Base-by-base conservation (phyloP, 1,139 yeast species). In the Candida sp. region DNA sequence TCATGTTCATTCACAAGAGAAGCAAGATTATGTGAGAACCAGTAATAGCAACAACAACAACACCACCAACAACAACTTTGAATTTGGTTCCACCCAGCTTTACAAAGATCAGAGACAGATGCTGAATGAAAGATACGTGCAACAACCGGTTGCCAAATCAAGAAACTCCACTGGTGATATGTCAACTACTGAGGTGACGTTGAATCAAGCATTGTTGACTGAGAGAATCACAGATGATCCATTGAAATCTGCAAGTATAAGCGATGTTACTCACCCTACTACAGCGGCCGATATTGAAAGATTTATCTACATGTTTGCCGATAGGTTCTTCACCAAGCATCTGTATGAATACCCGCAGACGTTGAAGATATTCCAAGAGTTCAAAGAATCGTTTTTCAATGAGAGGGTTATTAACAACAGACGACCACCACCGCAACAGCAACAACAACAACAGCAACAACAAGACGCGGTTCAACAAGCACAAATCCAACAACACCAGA, bases 261-360 rank as follows among this genome's bases (percentile, higher is more conserved):
- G 49, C 22, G 53, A 55, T 38, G 60, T 54, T 50, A 58, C 34
- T 23, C 52, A 50, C 34, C 56, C 60, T 25, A 68, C 75, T n/a
- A 66, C 65, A 46, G 73, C 79, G 3, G 61, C 69, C 7, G 84
- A 78, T 54, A 77, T 80, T 49, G 84, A 80, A 57, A 63, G 77
- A 46, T 78, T 80, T 49, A 70, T 80, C 41, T 78, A 74, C 57
- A 71, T 76, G 62, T 77, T 76, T 64, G 83, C 81, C 3, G 84
- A 78, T 56, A 60, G 72, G 33, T 80, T 80, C 55, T 80, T 80
- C 62, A 72, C 67, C 48, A 75, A 75, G 46, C 73, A 75, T 59
- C 76, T 73, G 51, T 69, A 63, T 54, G 78, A 76, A 40, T 82
- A 80, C 55, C 80, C 81, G 1, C 79, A 80, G 58, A 78, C 85